Percentiles rank a stretch among this genome's conserved stretches.
phyloP scores from a whole-genome alignment of 208 protist species.

The Trypanosomatidae sp. region DNA sequence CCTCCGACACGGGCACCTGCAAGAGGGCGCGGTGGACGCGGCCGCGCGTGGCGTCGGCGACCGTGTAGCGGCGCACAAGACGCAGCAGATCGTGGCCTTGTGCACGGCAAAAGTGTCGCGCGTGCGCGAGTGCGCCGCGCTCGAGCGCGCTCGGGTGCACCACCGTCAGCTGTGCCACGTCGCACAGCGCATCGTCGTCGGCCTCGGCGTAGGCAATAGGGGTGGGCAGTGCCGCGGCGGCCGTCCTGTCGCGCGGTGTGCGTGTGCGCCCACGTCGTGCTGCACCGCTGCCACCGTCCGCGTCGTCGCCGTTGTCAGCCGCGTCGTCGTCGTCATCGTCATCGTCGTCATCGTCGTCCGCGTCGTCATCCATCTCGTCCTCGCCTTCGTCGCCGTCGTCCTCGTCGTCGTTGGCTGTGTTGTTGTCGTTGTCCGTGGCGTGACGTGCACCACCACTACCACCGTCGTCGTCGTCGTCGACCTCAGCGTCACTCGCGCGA shows the following conservation, averaged over 20 bases:
- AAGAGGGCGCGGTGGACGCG: constrained; percentile 58
- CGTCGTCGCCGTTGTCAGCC: background rate
- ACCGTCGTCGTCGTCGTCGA: background rate
- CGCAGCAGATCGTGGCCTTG: constrained; percentile 38
- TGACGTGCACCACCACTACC: no score
- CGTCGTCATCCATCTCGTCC: background rate
- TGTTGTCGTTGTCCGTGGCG: no score
- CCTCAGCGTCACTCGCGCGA: background rate
- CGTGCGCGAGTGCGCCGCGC: constrained; percentile 11
- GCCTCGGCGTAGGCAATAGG: no score
- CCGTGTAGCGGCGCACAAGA: constrained; percentile 52
- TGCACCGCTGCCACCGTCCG: background rate
- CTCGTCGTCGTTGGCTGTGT: no score
- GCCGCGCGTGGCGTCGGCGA: constrained; percentile 18
- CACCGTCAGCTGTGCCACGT: constrained; percentile 25
- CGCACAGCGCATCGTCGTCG: constrained; percentile 61
- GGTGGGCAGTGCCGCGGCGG: no score
- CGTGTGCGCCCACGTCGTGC: background rate
- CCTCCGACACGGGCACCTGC: constrained; percentile 37
- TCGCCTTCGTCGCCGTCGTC: background rate
- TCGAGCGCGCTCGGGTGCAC: constrained; percentile 39
- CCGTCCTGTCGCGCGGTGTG: no score
- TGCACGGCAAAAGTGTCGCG: constrained; percentile 16
- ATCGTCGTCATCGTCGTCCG: background rate
- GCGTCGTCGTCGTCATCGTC: background rate